Evolutionary conservation across 257 asterid genomes (phyloP), one percentile per base, ranked within the genome.

Genomic region (Scutellaria galericulata): DNA sequence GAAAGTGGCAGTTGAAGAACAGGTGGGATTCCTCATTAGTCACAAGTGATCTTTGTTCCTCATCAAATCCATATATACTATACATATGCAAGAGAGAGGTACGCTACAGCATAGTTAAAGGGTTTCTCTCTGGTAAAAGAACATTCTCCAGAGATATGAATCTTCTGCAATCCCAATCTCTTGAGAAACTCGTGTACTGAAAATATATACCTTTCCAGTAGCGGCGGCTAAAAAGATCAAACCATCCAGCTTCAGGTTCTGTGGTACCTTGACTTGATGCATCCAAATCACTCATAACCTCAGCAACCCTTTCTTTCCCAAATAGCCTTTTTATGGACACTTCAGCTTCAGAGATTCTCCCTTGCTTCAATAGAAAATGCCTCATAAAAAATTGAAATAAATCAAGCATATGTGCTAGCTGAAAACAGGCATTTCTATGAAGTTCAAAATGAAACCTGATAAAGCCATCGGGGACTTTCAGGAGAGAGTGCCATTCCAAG

Each of bases 381-480:
- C 68, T 37, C 73, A 54, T 65, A 9, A 56, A 65, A 74, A 6
- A 45, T 44, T 50, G 44, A 13, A 4, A 66, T 3, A 64, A 12
- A 44, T 9, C 7, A 68, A 31, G 71, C 5, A 14, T 57, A 55
- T 5, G 8, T 45, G 44, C 64, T 66, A 46, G 61, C 51, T 27
- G 47, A 47, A 74, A 74, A 72, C 0, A 46, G 64, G 48, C 27
- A 67, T 40, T 40, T 10, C 22, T 53, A 51, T 64, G 52, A 53
- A 74, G 52, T 54, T 54, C 44, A 15, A 7, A 47, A 48, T 22
- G 70, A 63, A 74, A 82, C 86, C 96, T 94, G 98, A 81, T 86
- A 94, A 79, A 94, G 96, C 98, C 98, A 94, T 62, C 98, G 87
- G 13, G 98, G 98, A 82, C 98, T 94, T 86, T 94, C 98, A 39